Base-by-base conservation (phyloP, 1,139 yeast species). In the Nematodospora anomalae region DNA sequence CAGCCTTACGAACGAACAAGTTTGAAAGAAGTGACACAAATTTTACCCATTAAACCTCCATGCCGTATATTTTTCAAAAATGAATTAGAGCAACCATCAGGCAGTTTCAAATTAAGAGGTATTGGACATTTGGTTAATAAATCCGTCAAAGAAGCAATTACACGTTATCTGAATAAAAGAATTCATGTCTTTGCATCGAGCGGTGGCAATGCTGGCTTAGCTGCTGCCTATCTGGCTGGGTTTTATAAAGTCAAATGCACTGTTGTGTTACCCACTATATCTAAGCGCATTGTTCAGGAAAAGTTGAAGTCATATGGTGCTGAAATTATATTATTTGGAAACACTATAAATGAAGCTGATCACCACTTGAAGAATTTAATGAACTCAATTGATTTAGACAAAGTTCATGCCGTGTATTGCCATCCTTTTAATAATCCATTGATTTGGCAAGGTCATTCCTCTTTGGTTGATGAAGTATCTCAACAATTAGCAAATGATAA, bases 161-260 rank as follows among this genome's bases (percentile, higher is more conserved):
- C 26, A 12, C 55, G 33, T 4, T 30, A 34, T 10, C 48, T 47
- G 47, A 56, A 32, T 60, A 26, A 49, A 39, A 52, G 55, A 25
- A 67, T 76, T 24, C 74, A 71, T 21, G 78, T 82, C 4, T 77
- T 71, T 53, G 71, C 83, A 5, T 79, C 85, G 22, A 79, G 86
- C 11, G 92, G 90, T 9, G 92, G 92, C 1, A 83, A 83, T 53
- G 92, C 92, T 0, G 92, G 92, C 0, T 62, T 80, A 33, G 90
- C 90, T 0, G 86, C 86, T 2, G 87, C 88, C 0, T 72, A 72
- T 36, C 78, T 84, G 28, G 76, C 83, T 4, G 55, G 53, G 25
- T 58, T 54, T 36, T 66, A 70, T 42, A 62, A 64, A 2, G 55
- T 73, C 6, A 66, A 69, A 8, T 80, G 89, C 46, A 79, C 85